phyloP scores from a whole-genome alignment of 345 rosid genomes.

The Linum lewisii region DNA sequence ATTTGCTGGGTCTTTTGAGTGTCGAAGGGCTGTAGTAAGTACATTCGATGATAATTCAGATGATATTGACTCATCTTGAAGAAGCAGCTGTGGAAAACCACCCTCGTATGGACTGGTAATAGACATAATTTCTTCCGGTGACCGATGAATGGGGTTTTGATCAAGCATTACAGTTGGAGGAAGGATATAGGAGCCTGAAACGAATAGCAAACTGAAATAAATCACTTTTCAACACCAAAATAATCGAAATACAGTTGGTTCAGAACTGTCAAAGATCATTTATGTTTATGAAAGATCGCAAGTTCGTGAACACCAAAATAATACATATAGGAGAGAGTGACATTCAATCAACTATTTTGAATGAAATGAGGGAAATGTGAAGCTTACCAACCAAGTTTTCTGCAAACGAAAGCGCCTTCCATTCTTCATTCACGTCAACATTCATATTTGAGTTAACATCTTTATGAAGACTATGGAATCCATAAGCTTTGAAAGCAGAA shows the following conservation, averaged over 20 bases:
- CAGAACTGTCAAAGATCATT: no score
- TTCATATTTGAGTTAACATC: not conserved
- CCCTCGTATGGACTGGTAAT: not conserved
- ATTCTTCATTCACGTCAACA: not conserved
- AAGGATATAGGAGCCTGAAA: not conserved
- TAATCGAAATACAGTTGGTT: no score
- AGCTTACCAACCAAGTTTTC: not conserved
- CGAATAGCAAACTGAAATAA: not conserved
- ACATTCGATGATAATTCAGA: not conserved
- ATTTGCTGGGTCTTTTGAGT: not conserved
- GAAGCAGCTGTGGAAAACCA: not conserved
- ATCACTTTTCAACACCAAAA: not conserved
- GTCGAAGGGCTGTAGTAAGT: not conserved
- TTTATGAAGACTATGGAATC: not conserved
- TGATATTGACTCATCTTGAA: not conserved
- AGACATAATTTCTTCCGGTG: not conserved
- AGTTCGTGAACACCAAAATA: no score
- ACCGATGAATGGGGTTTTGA: not conserved
- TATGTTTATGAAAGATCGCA: no score
- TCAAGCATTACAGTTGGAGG: not conserved
- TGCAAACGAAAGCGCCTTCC: not conserved
- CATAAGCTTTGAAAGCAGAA: not conserved
- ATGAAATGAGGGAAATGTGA: not conserved
- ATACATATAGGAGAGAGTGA: no score
- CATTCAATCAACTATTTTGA: not conserved